Base-by-base conservation (phyloP, 805 yeast species). In the Candida coleopterorum region DNA sequence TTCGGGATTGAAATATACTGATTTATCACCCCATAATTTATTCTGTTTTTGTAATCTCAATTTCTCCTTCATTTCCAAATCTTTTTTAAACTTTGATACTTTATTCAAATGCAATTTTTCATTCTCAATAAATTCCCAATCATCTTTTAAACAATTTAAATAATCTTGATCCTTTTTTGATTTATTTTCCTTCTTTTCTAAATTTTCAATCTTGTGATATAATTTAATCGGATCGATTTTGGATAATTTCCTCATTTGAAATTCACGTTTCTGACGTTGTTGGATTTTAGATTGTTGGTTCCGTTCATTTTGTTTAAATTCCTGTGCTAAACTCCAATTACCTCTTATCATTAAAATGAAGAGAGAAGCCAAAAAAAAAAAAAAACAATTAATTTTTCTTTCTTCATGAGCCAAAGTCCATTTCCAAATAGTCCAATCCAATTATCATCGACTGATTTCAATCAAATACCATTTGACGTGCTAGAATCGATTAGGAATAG, bases 1-100 rank as follows among this genome's bases (percentile, higher is more conserved):
- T 42, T 80, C 85, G 4, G 81, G 78, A 46, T 81, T 81, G 53
- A 75, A 79, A 49, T 73, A 81, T 2, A 78, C 62, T 6, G 85
- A 77, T 25, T 64, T 56, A 20, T 45, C 48, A 2, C 79, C 81
- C 47, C 74, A 56, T 7, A 62, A 55, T 34, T 49, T 62, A 42
- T 40, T 47, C n/a, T 38, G 42, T 31, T 38, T 50, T 27, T 36
- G 39, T 22, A 40, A 39, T 28, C 45, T 41, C 23, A 48, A 42
- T 22, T 38, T 37, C 28, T 50, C 45, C 23, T 50, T 47, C 26
- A 37, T 29, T 32, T 55, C 50, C 18, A 46, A 22, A 32, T 42
- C 41, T 29, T 40, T 52, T 18, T 62, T 36, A 32, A 62, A 55
- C 2, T 42, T 27, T 5, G 46, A 44, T 2, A 64, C 40, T 35